Percentiles rank a stretch among this genome's conserved stretches.
These are phyloP conservation scores for Spergularia marina DNA, from an alignment of 148 eudicot genomes.

Conservation along the genomic window DNA sequence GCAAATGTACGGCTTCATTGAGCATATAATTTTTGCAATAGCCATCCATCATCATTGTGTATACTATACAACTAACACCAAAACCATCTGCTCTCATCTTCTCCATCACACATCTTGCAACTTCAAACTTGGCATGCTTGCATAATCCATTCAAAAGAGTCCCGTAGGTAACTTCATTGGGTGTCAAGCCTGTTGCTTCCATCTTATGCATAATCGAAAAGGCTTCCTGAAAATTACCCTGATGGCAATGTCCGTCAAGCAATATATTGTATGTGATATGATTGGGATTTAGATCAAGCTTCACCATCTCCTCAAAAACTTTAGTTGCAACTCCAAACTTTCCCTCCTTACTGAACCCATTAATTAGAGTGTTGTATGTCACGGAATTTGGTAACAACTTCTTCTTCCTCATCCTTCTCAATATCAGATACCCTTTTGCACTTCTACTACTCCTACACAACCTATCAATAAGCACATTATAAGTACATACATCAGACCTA, in stretches of 20 bases:
- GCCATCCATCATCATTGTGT: slow-evolving; percentile 77
- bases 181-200: slow-evolving; percentile 52
- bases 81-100: slow-evolving; percentile 49
- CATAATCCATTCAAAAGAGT: slow-evolving; percentile 67
- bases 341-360: slow-evolving; percentile 73
- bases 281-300: slow-evolving; percentile 47
- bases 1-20: slow-evolving; percentile 48
- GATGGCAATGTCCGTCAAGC: slow-evolving; percentile 66
- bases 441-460: slow-evolving; percentile 56
- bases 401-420: slow-evolving; percentile 69
- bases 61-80: slow-evolving; percentile 31
- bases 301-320: slow-evolving; percentile 66
- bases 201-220: slow-evolving; percentile 46
- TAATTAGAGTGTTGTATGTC: slow-evolving; percentile 76
- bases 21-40: slow-evolving; percentile 51
- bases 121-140: slow-evolving; percentile 57
- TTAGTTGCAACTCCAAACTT: slow-evolving; percentile 58
- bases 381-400: slow-evolving; percentile 55
- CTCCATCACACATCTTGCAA: slow-evolving; percentile 51
- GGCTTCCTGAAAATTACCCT: slow-evolving; percentile 60
- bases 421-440: slow-evolving; percentile 60
- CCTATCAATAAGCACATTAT: slow-evolving; percentile 62
- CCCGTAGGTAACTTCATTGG: slow-evolving; percentile 72
- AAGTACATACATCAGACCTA: slow-evolving; percentile 59
- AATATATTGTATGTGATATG: slow-evolving; percentile 61